Evolutionary conservation across 2,329 filamentous ascomycete genomes (phyloP).

Genomic region (Scedosporium minutisporum): DNA sequence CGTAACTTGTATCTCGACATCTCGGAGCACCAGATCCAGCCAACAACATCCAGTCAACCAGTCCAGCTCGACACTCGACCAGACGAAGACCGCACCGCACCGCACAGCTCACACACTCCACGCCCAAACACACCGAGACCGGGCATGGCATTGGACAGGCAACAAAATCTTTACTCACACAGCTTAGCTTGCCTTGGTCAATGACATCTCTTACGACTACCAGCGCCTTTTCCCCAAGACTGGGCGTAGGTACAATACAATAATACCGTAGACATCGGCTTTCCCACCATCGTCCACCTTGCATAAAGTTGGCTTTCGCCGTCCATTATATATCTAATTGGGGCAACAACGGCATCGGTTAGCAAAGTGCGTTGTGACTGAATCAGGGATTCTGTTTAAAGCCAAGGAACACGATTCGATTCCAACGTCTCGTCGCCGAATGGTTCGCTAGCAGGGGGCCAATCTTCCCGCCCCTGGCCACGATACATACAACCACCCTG

Average conservation of each 20-base stretch:
- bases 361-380: neutral
- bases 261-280: neutral
- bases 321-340: neutral
- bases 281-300: neutral
- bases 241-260: neutral
- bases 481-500: neutral
- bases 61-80: no score
- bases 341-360: neutral
- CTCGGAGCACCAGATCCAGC: neutral
- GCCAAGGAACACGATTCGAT: neutral
- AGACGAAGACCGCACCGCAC: no score
- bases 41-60: neutral
- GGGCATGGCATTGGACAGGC: neutral
- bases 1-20: neutral
- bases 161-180: neutral
- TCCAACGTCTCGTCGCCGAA: neutral
- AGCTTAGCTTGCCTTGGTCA: neutral
- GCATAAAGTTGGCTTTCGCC: neutral
- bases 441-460: neutral
- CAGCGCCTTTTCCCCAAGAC: neutral
- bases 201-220: no score
- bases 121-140: no score
- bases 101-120: no score
- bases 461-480: neutral
- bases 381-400: neutral